phyloP scores from a whole-genome alignment of 2,329 filamentous ascomycete species.

The Arthrobotrys musiformis region DNA sequence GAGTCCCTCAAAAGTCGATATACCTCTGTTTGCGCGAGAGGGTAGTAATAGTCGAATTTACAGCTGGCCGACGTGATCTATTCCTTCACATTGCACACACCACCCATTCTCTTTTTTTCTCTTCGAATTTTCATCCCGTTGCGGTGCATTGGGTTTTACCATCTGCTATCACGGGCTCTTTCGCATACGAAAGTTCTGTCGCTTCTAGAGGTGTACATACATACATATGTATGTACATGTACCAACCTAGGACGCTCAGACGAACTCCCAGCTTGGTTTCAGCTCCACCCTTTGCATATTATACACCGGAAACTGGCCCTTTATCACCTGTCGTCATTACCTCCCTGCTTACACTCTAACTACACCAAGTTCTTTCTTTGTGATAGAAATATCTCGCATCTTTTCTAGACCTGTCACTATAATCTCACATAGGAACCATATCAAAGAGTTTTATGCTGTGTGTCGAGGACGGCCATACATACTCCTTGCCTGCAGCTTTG shows the following conservation, averaged over 20 bases:
- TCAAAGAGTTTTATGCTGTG: constrained; percentile 3
- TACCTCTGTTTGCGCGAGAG: constrained; percentile 11
- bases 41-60: neutral
- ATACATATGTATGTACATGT: too few relatives aligned
- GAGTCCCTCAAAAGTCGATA: constrained; percentile 3
- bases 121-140: constrained; percentile 24
- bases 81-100: constrained; percentile 32
- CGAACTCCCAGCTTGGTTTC: constrained; percentile 37
- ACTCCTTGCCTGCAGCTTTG: neutral
- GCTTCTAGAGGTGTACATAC: constrained; percentile 6
- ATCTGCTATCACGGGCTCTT: neutral
- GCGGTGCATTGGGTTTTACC: constrained; percentile 42
- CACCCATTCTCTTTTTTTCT: neutral
- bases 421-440: neutral
- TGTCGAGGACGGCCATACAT: neutral
- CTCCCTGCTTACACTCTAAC: constrained; percentile 1
- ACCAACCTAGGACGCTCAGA: constrained; percentile 8
- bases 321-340: neutral
- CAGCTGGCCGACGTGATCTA: constrained; percentile 17
- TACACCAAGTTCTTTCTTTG: constrained; percentile 1
- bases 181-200: neutral
- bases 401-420: neutral
- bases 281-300: constrained; percentile 42
- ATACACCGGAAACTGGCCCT: constrained; percentile 21
- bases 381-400: neutral